Conservation (phyloP, 331 rosid genomes). For the Arachis monticola region DNA sequence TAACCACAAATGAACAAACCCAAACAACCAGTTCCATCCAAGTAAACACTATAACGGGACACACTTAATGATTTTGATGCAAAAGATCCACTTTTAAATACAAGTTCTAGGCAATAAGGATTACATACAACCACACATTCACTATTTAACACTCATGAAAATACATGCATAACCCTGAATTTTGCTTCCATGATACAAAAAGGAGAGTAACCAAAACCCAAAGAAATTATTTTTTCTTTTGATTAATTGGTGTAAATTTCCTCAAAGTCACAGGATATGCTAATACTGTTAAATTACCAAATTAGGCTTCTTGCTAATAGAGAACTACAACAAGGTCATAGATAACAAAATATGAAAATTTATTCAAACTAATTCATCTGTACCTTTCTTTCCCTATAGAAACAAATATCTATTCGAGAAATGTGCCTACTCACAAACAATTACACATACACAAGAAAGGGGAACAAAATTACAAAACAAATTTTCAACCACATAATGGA, state of each 20-base stretch:
- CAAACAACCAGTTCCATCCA: background rate
- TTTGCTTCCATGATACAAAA: background rate
- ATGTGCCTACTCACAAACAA: background rate
- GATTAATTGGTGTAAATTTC: background rate
- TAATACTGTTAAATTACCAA: background rate
- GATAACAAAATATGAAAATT: background rate
- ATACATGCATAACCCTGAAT: background rate
- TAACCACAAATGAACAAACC: background rate
- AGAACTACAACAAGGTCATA: slow-evolving; percentile 13
- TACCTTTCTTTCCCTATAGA: background rate
- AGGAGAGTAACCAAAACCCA: background rate
- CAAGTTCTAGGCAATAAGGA: background rate
- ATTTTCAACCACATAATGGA: slow-evolving; percentile 7
- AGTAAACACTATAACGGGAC: background rate
- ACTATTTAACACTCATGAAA: background rate
- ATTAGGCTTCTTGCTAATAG: slow-evolving; percentile 4
- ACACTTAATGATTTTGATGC: background rate
- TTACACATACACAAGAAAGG: background rate
- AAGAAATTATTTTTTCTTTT: background rate
- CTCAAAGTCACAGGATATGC: background rate
- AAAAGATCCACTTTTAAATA: slow-evolving; percentile 1
- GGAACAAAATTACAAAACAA: background rate
- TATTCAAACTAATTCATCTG: background rate
- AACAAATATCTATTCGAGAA: slow-evolving; percentile 13
- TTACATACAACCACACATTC: background rate